Conservation (phyloP, 148 eudicot genomes). For the Rheum nobile region DNA sequence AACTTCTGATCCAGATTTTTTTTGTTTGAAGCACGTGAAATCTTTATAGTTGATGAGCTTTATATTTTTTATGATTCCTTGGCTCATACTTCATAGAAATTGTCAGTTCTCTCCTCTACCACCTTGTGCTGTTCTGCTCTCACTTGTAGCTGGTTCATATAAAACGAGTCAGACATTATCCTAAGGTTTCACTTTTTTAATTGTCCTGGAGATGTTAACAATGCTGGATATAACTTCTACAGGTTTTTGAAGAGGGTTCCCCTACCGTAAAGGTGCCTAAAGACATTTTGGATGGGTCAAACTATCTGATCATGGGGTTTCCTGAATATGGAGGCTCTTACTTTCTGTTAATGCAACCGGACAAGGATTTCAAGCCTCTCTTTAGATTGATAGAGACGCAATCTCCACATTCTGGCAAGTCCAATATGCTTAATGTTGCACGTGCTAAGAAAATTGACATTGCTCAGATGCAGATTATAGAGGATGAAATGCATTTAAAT, state of each 20-base stretch:
- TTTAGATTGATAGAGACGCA: slow-evolving; percentile 67
- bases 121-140: neutral
- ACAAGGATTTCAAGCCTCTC: slow-evolving; percentile 66
- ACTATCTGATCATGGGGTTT: slow-evolving; percentile 68
- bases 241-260: slow-evolving; percentile 82
- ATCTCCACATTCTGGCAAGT: slow-evolving; percentile 42
- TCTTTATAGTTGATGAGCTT: neutral
- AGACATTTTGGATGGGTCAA: slow-evolving; percentile 44
- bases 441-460: slow-evolving; percentile 62
- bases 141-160: neutral
- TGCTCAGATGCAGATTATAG: slow-evolving; percentile 59
- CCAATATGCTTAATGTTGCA: slow-evolving; percentile 35
- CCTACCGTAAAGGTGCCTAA: slow-evolving; percentile 63
- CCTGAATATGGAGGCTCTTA: slow-evolving; percentile 77
- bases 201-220: neutral
- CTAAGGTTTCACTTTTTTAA: neutral
- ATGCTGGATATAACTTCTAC: slow-evolving; percentile 14
- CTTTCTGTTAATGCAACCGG: slow-evolving; percentile 78
- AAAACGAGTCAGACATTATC: neutral
- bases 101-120: neutral
- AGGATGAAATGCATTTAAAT: slow-evolving; percentile 77
- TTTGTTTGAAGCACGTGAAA: neutral
- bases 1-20: neutral
- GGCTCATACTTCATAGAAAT: neutral
- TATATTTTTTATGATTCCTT: neutral